Percentiles rank a stretch among this genome's conserved stretches.
phyloP scores from a whole-genome alignment of 306 rosid species.

The Biancaea sappan region DNA sequence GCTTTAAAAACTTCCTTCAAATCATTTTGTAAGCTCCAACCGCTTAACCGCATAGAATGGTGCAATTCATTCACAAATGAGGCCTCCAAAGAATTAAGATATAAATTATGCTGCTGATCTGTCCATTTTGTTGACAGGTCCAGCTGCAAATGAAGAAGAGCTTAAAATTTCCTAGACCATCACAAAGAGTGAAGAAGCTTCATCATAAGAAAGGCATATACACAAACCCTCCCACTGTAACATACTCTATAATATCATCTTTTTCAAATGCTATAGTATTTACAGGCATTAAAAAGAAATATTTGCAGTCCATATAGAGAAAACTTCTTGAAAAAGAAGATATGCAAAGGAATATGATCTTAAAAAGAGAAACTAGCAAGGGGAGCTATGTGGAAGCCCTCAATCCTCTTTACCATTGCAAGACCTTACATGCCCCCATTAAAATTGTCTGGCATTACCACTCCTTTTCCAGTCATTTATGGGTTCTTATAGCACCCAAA shows the following conservation, averaged over 20 bases:
- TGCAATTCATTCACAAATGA: conserved; percentile 76
- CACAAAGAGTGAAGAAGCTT: conserved; percentile 9
- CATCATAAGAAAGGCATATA: conserved; percentile 9
- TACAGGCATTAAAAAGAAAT: conserved; percentile 3
- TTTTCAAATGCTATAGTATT: conserved; percentile 3
- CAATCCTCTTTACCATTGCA: not conserved
- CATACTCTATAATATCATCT: not conserved
- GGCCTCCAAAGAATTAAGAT: conserved; percentile 75
- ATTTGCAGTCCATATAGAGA: conserved; percentile 4
- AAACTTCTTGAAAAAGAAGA: conserved; percentile 26
- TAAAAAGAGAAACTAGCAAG: not conserved
- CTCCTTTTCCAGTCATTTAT: not conserved
- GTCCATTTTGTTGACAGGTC: conserved; percentile 71
- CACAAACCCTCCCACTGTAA: conserved; percentile 10
- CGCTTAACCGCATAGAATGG: conserved; percentile 40
- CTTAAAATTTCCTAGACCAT: conserved; percentile 30
- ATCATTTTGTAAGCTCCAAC: conserved; percentile 42
- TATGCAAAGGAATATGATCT: conserved; percentile 7
- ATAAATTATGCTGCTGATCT: conserved; percentile 69
- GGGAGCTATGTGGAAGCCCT: not conserved
- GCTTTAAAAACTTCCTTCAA: conserved; percentile 31
- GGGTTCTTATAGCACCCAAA: not conserved
- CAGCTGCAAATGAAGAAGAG: conserved; percentile 40
- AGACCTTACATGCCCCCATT: not conserved
- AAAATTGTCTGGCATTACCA: not conserved